phyloP scores from a whole-genome alignment of 352 stramenopile species.

The Hyaloperonospora brassicae region DNA sequence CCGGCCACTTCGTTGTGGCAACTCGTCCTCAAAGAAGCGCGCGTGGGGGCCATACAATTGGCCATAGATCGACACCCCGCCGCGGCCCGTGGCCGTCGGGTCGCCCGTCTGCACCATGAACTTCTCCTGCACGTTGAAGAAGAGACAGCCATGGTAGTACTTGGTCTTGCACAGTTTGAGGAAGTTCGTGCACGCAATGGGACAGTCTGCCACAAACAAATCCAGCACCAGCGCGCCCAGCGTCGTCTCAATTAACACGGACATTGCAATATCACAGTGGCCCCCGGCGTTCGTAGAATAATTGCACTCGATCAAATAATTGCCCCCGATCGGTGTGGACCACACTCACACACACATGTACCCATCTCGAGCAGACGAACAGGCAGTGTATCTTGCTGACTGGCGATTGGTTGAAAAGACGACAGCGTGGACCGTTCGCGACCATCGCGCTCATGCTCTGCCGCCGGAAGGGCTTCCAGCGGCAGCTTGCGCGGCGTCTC shows the following conservation, averaged over 20 bases:
- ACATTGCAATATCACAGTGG: conserved; percentile 18
- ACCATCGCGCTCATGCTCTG: conserved; percentile 10
- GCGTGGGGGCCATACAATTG: conserved; percentile 84
- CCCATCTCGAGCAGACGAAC: not conserved
- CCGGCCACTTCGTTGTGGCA: conserved; percentile 28
- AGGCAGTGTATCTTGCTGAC: not conserved
- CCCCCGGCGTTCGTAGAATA: not conserved
- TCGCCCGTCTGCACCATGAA: conserved; percentile 90
- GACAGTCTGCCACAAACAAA: conserved; percentile 80
- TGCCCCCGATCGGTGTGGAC: too few relatives aligned
- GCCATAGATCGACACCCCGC: conserved; percentile 92
- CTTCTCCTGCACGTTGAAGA: conserved; percentile 95
- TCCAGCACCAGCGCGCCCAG: conserved; percentile 89
- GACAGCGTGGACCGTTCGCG: too few relatives aligned
- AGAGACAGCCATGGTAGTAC: conserved; percentile 91
- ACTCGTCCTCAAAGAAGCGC: conserved; percentile 74
- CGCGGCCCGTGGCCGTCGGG: conserved; percentile 89
- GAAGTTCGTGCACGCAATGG: conserved; percentile 87
- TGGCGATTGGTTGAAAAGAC: conserved; percentile 9
- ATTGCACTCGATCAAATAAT: too few relatives aligned
- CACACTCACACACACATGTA: too few relatives aligned
- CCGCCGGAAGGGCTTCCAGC: conserved; percentile 6
- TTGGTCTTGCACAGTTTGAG: conserved; percentile 93
- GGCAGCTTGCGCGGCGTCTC: conserved; percentile 3
- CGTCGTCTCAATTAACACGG: conserved; percentile 90